Conservation (phyloP, 192 early-diverging fungal species). For the Entrophospora sp. region DNA sequence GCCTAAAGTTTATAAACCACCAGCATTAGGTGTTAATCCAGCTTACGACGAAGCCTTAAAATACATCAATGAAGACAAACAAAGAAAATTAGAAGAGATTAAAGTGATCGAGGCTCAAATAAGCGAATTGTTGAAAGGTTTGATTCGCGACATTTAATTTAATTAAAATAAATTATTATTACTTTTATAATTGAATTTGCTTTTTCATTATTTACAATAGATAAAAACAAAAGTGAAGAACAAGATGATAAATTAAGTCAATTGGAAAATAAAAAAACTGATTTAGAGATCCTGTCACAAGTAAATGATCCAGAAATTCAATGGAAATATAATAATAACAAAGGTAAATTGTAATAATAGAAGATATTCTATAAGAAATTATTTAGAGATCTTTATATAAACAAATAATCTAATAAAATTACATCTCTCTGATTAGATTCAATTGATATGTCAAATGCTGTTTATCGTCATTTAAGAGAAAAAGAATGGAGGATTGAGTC, state of each 20-base stretch:
- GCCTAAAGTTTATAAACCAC: constrained; percentile 27
- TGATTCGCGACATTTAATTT: not conserved
- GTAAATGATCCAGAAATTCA: constrained; percentile 62
- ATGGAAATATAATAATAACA: constrained; percentile 52
- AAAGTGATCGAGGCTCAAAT: constrained; percentile 32
- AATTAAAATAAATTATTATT: not conserved
- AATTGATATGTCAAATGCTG: constrained; percentile 59
- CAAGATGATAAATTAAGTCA: constrained; percentile 32
- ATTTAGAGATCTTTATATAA: not conserved
- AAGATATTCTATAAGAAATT: not conserved
- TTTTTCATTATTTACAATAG: constrained; percentile 18
- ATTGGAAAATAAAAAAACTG: constrained; percentile 41
- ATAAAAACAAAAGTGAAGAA: constrained; percentile 26
- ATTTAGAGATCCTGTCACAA: constrained; percentile 55
- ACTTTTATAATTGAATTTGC: not conserved
- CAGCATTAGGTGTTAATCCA: constrained; percentile 49
- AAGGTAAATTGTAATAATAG: constrained; percentile 20
- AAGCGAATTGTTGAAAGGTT: constrained; percentile 31
- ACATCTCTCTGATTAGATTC: not conserved
- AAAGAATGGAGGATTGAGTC: constrained; percentile 48
- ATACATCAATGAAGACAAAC: constrained; percentile 52
- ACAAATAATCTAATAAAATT: not conserved
- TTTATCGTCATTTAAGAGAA: constrained; percentile 59
- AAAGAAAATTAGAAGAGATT: constrained; percentile 35
- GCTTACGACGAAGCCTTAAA: constrained; percentile 73